Evolutionary conservation across 2,329 filamentous ascomycete species (phyloP).

Genomic region (Dothideomycetes sp.): DNA sequence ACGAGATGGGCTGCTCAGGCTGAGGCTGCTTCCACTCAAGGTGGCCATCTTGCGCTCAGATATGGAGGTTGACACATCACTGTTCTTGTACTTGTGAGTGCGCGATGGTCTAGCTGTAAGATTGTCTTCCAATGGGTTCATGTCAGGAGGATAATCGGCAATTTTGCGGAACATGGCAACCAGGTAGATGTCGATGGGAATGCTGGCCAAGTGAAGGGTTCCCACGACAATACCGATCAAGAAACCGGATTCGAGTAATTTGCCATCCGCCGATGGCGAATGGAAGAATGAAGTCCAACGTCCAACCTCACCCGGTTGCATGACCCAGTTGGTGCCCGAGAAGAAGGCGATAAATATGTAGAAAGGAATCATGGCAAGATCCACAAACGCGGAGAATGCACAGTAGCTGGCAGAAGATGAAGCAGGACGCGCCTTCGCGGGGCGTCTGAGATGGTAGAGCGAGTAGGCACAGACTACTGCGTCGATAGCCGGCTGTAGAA

Average conservation of each 20-base stretch:
- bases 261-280: conserved; percentile 46
- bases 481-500: conserved; percentile 64
- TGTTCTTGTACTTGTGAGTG: conserved; percentile 66
- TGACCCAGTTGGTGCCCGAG: conserved; percentile 42
- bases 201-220: conserved; percentile 60
- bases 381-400: conserved; percentile 67
- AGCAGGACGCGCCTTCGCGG: conserved; percentile 61
- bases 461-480: conserved; percentile 65
- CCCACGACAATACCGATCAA: conserved; percentile 56
- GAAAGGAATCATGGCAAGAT: conserved; percentile 57
- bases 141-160: conserved; percentile 72
- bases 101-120: conserved; percentile 57
- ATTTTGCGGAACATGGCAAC: conserved; percentile 75
- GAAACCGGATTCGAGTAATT: conserved; percentile 56
- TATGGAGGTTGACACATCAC: conserved; percentile 39
- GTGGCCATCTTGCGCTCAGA: conserved; percentile 53
- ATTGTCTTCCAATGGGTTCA: conserved; percentile 87
- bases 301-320: conserved; percentile 34
- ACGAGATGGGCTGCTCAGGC: conserved; percentile 27
- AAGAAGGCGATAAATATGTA: conserved; percentile 51
- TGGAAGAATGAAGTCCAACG: conserved; percentile 62
- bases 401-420: conserved; percentile 82
- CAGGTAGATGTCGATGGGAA: conserved; percentile 65
- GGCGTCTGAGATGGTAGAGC: conserved; percentile 68
- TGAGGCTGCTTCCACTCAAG: conserved; percentile 36